A percentile compares a stretch with the other conserved stretches of the same genome.
These are phyloP conservation scores for Diplodia mutila DNA, from an alignment of 2,329 filamentous ascomycete species.

Conservation along the genomic window DNA sequence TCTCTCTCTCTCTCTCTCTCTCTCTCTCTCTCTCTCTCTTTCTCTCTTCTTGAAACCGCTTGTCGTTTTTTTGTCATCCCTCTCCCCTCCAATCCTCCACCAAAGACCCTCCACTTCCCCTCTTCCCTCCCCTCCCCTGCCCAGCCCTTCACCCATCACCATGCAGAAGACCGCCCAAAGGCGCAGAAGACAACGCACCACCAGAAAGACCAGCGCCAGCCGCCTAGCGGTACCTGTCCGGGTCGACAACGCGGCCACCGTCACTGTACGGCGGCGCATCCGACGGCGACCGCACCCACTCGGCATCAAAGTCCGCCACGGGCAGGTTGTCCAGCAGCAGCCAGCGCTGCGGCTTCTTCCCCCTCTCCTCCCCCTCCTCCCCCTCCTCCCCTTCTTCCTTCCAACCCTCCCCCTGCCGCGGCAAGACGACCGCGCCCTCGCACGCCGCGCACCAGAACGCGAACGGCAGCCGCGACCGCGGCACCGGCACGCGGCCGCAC, in stretches of 20 bases:
- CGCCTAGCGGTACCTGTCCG: not conserved
- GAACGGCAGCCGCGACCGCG: not conserved
- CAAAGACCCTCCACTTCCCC: not conserved
- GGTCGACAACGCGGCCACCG: not conserved
- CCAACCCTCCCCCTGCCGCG: not conserved
- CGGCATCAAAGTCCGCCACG: not conserved
- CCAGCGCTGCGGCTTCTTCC: not conserved
- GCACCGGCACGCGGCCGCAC: not conserved
- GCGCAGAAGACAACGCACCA: not conserved
- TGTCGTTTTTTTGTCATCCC: not conserved
- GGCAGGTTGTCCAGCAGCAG: not conserved
- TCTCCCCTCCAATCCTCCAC: not conserved
- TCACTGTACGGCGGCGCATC: not conserved
- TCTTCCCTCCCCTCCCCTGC: too few relatives aligned
- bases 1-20: not conserved
- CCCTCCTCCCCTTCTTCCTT: too few relatives aligned
- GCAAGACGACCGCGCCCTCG: not conserved
- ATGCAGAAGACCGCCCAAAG: too few relatives aligned
- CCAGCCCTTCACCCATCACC: not conserved
- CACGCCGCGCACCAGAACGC: conserved; percentile 13
- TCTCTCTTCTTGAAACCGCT: not conserved
- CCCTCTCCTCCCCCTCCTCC: too few relatives aligned
- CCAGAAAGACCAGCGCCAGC: not conserved
- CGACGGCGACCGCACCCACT: not conserved
- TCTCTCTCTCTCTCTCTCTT: not conserved